Evolutionary conservation across 768 basidiomycete species (phyloP).

Genomic region (Rhodotorula paludigena): DNA sequence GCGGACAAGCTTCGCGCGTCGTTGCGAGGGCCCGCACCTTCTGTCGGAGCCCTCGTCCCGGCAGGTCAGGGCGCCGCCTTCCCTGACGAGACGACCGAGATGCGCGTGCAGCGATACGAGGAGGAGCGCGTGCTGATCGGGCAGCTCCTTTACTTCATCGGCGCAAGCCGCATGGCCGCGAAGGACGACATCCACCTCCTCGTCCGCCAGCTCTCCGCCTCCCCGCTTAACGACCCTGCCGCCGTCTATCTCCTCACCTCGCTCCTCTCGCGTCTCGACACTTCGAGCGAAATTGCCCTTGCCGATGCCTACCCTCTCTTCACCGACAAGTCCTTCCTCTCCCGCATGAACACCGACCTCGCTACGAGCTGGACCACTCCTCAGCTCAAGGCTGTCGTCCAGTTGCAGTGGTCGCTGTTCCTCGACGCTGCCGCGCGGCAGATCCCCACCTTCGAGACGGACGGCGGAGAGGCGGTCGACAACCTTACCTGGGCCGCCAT

Average conservation of each 20-base stretch:
- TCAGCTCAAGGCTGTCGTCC: conserved; percentile 62
- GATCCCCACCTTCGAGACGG: conserved; percentile 61
- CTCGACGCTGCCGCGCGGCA: conserved; percentile 69
- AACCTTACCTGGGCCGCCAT: conserved; percentile 75
- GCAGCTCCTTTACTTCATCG: conserved; percentile 39
- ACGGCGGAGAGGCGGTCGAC: conserved; percentile 65
- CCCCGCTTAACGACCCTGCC: conserved; percentile 63
- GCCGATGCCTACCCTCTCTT: conserved; percentile 33
- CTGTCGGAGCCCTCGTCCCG: conserved; percentile 18
- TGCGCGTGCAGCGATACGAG: conserved; percentile 20
- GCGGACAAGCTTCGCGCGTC: conserved; percentile 19
- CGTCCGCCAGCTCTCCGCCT: conserved; percentile 29
- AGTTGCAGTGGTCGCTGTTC: conserved; percentile 85
- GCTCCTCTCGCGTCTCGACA: conserved; percentile 62
- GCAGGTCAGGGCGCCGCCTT: conserved; percentile 25
- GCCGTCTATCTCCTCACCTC: conserved; percentile 61
- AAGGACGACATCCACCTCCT: conserved; percentile 34
- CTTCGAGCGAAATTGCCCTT: conserved; percentile 49
- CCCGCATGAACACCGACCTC: conserved; percentile 23
- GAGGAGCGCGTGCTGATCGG: conserved; percentile 38
- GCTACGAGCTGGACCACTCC: conserved; percentile 47
- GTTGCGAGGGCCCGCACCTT: conserved; percentile 6
- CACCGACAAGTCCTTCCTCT: conserved; percentile 25
- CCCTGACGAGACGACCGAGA: conserved; percentile 33
- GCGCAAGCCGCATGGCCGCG: conserved; percentile 21